A percentile compares a stretch with the other conserved stretches of the same genome.
These are phyloP conservation scores for Straminergon stramineum DNA, from an alignment of 225 moss, liverwort and hornwort species.

Conservation along the genomic window DNA sequence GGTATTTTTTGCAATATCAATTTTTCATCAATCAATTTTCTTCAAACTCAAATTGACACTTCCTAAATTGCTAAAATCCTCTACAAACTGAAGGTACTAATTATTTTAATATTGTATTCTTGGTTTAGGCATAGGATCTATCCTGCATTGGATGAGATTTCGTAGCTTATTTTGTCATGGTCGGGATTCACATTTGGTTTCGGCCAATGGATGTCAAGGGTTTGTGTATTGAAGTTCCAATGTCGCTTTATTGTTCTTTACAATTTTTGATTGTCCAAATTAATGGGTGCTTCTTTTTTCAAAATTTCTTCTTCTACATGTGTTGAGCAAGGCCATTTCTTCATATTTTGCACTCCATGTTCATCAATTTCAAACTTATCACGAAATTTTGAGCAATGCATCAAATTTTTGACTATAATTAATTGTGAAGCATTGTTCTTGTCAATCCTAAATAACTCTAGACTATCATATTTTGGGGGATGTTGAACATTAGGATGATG, in stretches of 20 bases:
- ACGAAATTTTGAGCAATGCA: neutral
- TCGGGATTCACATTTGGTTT: accelerated
- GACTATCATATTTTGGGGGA: neutral
- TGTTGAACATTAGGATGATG: neutral
- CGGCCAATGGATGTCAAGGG: too few relatives aligned
- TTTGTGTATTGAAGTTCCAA: accelerated
- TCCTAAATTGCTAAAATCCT: neutral
- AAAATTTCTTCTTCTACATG: accelerated
- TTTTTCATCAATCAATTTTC: accelerated
- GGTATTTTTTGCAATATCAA: accelerated
- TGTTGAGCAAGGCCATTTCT: accelerated
- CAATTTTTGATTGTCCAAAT: neutral
- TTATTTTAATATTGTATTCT: neutral
- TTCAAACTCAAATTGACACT: neutral
- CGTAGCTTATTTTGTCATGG: accelerated
- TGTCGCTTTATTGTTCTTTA: neutral
- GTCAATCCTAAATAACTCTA: neutral
- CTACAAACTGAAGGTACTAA: neutral
- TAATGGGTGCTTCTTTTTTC: too few relatives aligned
- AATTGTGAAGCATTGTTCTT: neutral
- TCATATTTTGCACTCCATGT: neutral
- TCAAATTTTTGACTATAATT: neutral
- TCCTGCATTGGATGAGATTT: neutral
- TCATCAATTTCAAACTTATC: neutral
- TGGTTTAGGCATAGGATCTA: neutral